A percentile compares a stretch with the other conserved stretches of the same genome.
Evolutionary conservation across 73 alveolate genomes (phyloP).

Genomic region (Paramecium primaurelia): DNA sequence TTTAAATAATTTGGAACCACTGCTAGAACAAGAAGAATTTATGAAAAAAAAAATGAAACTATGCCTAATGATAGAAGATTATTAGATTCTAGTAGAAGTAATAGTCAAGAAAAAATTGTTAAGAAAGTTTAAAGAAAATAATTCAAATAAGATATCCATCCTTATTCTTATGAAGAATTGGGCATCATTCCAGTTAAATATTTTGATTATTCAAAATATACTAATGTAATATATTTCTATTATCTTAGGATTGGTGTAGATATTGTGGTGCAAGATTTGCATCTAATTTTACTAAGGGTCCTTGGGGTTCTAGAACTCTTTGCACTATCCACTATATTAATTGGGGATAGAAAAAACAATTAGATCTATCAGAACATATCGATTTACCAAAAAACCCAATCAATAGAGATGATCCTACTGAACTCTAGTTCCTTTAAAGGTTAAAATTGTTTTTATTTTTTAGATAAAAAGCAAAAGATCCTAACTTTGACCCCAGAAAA

Average conservation of each 20-base stretch:
- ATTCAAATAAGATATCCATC: background rate
- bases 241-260: slow-evolving; percentile 66
- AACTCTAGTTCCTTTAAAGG: slow-evolving; percentile 54
- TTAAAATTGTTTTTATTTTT: background rate
- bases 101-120: background rate
- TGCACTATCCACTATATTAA: slow-evolving; percentile 60
- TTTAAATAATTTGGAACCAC: slow-evolving; percentile 1
- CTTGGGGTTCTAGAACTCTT: slow-evolving; percentile 70
- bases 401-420: slow-evolving; percentile 62
- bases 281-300: slow-evolving; percentile 61
- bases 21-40: slow-evolving; percentile 11
- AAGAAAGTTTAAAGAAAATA: background rate
- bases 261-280: slow-evolving; percentile 71
- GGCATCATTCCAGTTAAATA: slow-evolving; percentile 16
- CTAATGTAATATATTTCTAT: background rate
- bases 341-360: slow-evolving; percentile 61
- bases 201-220: background rate
- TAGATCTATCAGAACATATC: slow-evolving; percentile 54
- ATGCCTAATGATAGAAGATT: background rate
- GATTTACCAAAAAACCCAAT: slow-evolving; percentile 61
- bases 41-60: background rate
- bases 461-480: slow-evolving; percentile 38
- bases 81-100: background rate
- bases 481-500: slow-evolving; percentile 35
- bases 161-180: slow-evolving; percentile 23